phyloP scores from a whole-genome alignment of 2,329 filamentous ascomycete genomes.

The Fusarium sp. region DNA sequence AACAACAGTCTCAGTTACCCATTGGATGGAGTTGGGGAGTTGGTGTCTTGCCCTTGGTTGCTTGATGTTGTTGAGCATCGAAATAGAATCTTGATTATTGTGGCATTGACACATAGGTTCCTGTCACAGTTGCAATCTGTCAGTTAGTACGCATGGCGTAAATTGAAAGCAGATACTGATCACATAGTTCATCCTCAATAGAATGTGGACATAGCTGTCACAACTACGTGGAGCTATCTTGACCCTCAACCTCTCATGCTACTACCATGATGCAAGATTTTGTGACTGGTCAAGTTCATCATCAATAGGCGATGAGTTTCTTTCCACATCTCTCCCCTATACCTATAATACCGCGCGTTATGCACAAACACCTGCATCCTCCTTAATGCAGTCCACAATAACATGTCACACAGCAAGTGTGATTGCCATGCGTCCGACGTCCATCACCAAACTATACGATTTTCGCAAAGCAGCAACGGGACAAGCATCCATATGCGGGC shows the following conservation, averaged over 20 bases:
- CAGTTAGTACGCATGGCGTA: constrained; percentile 22
- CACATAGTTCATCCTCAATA: constrained; percentile 11
- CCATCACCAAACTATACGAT: constrained; percentile 14
- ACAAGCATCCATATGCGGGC: constrained; percentile 2
- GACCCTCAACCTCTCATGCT: not conserved
- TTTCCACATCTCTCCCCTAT: not conserved
- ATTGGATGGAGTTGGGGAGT: constrained; percentile 45
- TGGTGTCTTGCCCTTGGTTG: constrained; percentile 7
- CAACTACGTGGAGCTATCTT: not conserved
- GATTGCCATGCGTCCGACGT: constrained; percentile 20
- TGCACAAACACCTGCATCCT: constrained; percentile 6
- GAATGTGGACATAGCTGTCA: constrained; percentile 1
- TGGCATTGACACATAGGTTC: constrained; percentile 11
- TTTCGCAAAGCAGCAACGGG: constrained; percentile 11
- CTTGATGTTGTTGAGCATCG: constrained; percentile 3
- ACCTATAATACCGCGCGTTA: not conserved
- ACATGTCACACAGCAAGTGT: constrained; percentile 22
- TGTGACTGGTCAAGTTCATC: constrained; percentile 12
- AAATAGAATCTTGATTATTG: not conserved
- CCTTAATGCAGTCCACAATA: constrained; percentile 16
- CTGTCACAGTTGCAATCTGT: constrained; percentile 23
- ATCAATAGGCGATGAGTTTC: not conserved
- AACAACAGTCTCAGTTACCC: constrained; percentile 26
- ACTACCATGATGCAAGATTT: not conserved
- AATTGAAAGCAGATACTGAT: constrained; percentile 11